Conservation (phyloP, 345 rosid genomes). For the Odontarrhena argentea region DNA sequence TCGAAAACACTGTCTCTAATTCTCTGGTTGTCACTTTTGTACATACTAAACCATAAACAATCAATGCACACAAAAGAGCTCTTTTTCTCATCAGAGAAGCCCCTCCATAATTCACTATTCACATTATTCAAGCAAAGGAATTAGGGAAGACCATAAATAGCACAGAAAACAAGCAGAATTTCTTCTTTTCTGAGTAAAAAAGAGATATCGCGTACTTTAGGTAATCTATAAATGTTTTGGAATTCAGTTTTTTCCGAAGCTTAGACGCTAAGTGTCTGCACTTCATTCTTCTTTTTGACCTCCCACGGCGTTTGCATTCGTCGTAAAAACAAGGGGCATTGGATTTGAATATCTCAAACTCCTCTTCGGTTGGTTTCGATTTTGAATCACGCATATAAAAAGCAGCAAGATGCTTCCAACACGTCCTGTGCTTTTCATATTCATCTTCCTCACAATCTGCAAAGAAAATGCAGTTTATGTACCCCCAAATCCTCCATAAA, state of each 20-base stretch:
- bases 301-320: constrained; percentile 42
- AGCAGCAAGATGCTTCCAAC: constrained; percentile 64
- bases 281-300: constrained; percentile 50
- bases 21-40: constrained; percentile 42
- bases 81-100: constrained; percentile 50
- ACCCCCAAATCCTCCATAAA: neutral
- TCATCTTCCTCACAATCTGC: constrained; percentile 38
- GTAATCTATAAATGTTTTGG: constrained; percentile 39
- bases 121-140: constrained; percentile 12
- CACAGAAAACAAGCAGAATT: neutral
- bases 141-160: neutral
- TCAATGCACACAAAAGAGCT: constrained; percentile 52
- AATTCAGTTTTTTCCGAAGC: constrained; percentile 44
- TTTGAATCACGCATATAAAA: constrained; percentile 25
- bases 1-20: constrained; percentile 47
- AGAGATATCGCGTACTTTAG: constrained; percentile 51
- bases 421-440: constrained; percentile 56
- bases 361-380: constrained; percentile 38
- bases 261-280: constrained; percentile 39
- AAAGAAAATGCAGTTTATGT: neutral
- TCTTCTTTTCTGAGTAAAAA: neutral
- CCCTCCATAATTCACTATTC: constrained; percentile 55
- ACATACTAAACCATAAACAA: constrained; percentile 59
- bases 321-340: constrained; percentile 54
- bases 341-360: constrained; percentile 25